These are phyloP conservation scores for Backusella sp. DNA, from an alignment of 192 early-diverging fungal genomes.

Conservation along the genomic window DNA sequence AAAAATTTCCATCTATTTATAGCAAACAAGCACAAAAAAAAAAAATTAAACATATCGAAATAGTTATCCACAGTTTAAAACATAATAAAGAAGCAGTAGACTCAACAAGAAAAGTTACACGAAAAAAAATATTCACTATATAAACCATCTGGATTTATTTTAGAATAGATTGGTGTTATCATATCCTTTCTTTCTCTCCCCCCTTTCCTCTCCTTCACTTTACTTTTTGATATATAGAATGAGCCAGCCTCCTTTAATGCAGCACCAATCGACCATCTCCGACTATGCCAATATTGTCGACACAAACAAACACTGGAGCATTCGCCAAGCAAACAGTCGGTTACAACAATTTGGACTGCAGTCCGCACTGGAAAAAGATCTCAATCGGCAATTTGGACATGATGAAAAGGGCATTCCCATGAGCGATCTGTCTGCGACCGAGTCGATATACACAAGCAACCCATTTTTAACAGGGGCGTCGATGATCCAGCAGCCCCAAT, in stretches of 20 bases:
- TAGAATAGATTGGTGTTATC: background rate
- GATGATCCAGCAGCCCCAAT: background rate
- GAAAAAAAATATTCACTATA: background rate
- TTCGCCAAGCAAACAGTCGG: conserved; percentile 33
- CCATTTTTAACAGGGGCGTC: conserved; percentile 10
- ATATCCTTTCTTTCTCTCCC: background rate
- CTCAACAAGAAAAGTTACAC: background rate
- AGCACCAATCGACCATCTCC: background rate
- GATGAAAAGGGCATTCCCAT: conserved; percentile 27
- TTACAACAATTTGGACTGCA: conserved; percentile 10
- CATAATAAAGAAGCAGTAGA: background rate
- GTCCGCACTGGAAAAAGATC: conserved; percentile 22
- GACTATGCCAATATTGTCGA: conserved; percentile 10
- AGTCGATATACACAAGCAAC: conserved; percentile 12
- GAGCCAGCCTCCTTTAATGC: background rate
- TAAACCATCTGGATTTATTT: background rate
- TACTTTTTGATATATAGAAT: background rate
- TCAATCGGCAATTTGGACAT: conserved; percentile 13
- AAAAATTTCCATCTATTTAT: background rate
- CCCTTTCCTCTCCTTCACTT: background rate
- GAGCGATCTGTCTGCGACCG: background rate
- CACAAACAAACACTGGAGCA: conserved; percentile 23
- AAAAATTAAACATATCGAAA: background rate
- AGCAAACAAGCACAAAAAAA: background rate
- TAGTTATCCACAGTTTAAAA: background rate